Conservation (phyloP, 345 rosid species). For the Lepidium africanum region DNA sequence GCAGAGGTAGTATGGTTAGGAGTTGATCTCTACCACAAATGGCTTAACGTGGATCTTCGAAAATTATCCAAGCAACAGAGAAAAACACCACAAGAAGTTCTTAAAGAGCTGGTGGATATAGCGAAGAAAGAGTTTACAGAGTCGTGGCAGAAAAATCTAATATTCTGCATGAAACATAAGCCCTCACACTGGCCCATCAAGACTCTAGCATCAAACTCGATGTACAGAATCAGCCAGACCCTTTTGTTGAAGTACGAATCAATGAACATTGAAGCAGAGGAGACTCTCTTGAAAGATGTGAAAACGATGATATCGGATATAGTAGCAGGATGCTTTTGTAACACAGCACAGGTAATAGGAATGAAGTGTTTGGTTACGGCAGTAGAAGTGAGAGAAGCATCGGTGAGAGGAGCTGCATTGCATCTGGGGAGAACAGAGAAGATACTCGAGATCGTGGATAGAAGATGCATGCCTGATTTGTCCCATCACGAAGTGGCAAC, state of each 20-base stretch:
- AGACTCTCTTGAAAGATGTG: constrained; percentile 38
- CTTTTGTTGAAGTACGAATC: constrained; percentile 36
- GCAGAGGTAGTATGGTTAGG: constrained; percentile 39
- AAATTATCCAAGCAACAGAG: constrained; percentile 33
- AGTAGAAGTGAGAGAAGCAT: constrained; percentile 48
- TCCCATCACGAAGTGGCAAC: constrained; percentile 34
- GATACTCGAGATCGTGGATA: constrained; percentile 46
- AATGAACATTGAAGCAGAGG: constrained; percentile 9
- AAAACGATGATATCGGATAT: constrained; percentile 53
- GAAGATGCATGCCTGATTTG: constrained; percentile 32
- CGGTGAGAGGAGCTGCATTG: constrained; percentile 43
- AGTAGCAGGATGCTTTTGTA: constrained; percentile 66
- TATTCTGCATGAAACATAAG: constrained; percentile 26
- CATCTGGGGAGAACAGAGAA: constrained; percentile 53
- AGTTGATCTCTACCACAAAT: constrained; percentile 55
- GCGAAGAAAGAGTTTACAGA: constrained; percentile 42
- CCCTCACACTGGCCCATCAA: constrained; percentile 63
- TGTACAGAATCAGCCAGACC: constrained; percentile 64
- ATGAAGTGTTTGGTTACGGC: constrained; percentile 47
- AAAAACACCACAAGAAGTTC: constrained; percentile 38
- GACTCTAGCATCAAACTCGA: constrained; percentile 65
- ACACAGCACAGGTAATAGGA: constrained; percentile 38
- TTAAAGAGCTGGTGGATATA: constrained; percentile 40
- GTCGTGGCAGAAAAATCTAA: constrained; percentile 21
- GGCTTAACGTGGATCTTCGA: constrained; percentile 59